phyloP scores from a whole-genome alignment of 2,329 filamentous ascomycete species.

The Didymella keratinophila region DNA sequence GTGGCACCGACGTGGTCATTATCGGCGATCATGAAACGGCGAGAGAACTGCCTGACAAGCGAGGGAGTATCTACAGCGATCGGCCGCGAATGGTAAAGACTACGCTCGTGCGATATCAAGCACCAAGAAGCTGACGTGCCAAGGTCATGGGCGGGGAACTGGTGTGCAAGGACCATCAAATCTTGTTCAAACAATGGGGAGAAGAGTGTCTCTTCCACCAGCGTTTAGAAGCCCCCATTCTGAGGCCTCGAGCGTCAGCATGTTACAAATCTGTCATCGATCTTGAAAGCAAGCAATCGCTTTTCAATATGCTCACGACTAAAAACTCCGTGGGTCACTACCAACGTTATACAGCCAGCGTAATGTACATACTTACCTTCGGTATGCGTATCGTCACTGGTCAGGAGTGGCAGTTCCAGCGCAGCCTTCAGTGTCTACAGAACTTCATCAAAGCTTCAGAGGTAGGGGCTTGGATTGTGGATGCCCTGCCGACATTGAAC shows the following conservation, averaged over 20 bases:
- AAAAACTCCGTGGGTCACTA: background rate
- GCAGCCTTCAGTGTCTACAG: background rate
- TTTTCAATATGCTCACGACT: background rate
- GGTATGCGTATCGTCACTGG: background rate
- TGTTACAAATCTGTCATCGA: background rate
- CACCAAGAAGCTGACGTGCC: background rate
- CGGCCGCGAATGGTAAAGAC: background rate
- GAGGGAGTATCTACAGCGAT: background rate
- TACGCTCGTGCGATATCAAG: background rate
- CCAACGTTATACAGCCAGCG: background rate
- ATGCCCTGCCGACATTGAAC: slow-evolving; percentile 55
- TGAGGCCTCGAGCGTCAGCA: background rate
- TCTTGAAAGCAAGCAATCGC: background rate
- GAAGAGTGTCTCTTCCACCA: background rate
- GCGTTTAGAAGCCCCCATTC: background rate
- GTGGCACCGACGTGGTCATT: background rate
- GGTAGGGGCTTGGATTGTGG: slow-evolving; percentile 47
- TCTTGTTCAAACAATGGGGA: background rate
- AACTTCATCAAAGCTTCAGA: background rate
- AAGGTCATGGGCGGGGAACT: background rate
- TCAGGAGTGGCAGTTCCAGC: background rate
- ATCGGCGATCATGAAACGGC: background rate
- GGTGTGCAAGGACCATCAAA: background rate
- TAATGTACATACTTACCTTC: background rate
- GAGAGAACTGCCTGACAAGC: background rate